Base-by-base conservation (phyloP, 257 asterid species). In the Rauvolfia tetraphylla region DNA sequence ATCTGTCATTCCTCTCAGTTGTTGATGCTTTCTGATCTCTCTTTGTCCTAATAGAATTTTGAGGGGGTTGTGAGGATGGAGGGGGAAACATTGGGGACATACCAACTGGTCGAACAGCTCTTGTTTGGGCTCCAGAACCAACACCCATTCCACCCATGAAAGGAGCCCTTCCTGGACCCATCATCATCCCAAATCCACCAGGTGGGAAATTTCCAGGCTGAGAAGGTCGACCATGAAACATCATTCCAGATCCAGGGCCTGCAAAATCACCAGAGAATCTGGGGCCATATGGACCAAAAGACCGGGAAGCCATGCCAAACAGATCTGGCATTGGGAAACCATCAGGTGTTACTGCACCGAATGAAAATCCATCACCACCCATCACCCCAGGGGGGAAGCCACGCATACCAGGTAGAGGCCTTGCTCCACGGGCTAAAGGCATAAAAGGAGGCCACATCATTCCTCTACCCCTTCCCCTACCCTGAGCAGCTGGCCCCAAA, bases 401-500 rank as follows among this genome's bases (percentile, higher is more conserved):
- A 42, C 89, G 88, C 78, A 87, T 84, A 31, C 95, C 95, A 1
- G 88, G 93, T 81, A 84, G 86, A 54, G 93, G 93, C n/a, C 93
- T 80, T 36, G 83, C 82, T 5, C 97, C 97, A 58, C 84, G 95
- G 66, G 84, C 88, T 48, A 90, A 76, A 75, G 97, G 93, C 91
- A 88, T 87, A 44, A 88, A 92, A 53, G 96, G 91, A 73, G 94
- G 89, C 98, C 98, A 94, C 90, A 87, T 84, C 89, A 89, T 89
- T 79, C 97, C 98, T 82, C 95, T 83, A 25, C 97, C 97, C 74
- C 98, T 86, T 72, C 97, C 98, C 85, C 97, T 84, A 44, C 97
- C 95, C 79, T 84, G 90, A 59, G 81, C 85, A 67, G 81, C 79
- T 66, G 83, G 73, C 41, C 80, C 92, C 5, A 85, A 86, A 27